These are phyloP conservation scores for Prunus armeniaca DNA, from an alignment of 306 rosid genomes.

Conservation along the genomic window DNA sequence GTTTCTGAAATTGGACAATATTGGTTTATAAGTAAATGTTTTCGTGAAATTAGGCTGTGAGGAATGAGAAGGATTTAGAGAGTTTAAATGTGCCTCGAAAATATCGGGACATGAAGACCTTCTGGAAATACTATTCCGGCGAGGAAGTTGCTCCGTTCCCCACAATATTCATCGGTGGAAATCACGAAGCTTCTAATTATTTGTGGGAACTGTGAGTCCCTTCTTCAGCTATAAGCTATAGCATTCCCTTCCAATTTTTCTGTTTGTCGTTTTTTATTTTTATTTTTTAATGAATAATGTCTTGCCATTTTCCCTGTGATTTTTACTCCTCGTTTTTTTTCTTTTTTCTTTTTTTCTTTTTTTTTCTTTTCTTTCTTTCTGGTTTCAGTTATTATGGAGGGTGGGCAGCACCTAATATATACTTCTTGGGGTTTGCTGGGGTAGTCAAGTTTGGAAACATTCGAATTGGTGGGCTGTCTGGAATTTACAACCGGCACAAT, in stretches of 20 bases:
- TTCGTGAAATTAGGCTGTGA: constrained; percentile 55
- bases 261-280: neutral
- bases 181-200: constrained; percentile 94
- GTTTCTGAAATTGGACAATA: neutral
- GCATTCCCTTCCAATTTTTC: neutral
- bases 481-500: constrained; percentile 69
- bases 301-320: neutral
- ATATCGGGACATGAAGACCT: constrained; percentile 68
- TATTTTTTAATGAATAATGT: neutral
- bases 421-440: constrained; percentile 86
- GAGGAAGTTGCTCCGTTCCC: constrained; percentile 77
- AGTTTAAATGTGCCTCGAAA: constrained; percentile 67
- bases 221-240: neutral
- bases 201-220: constrained; percentile 89
- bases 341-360: constrained; percentile 21
- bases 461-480: constrained; percentile 92
- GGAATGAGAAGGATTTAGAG: constrained; percentile 72
- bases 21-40: too few relatives aligned
- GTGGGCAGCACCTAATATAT: constrained; percentile 95
- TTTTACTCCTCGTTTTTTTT: neutral
- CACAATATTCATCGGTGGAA: constrained; percentile 91
- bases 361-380: constrained; percentile 20
- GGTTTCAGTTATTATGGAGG: constrained; percentile 85
- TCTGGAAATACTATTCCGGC: constrained; percentile 96
- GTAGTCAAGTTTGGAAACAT: constrained; percentile 87